Evolutionary conservation across 257 asterid genomes (phyloP).

Genomic region (Oldenlandia corymbosa): DNA sequence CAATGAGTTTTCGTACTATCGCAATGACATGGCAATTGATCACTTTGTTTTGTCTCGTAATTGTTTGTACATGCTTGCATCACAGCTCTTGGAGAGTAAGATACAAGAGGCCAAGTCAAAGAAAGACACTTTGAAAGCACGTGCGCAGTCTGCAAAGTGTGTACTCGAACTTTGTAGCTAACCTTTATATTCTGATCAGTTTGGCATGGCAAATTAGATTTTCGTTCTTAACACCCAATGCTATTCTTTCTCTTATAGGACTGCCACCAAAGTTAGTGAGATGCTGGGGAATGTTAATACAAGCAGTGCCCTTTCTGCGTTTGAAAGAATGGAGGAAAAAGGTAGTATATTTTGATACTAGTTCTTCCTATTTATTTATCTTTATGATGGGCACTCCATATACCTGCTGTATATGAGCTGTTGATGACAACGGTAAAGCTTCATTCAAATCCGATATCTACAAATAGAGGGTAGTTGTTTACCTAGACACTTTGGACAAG

Average conservation of each 20-base stretch:
- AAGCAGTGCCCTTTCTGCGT: conserved; percentile 94
- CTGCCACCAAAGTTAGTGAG: conserved; percentile 90
- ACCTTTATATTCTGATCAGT: neutral
- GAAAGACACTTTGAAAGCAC: conserved; percentile 93
- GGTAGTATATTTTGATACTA: conserved; percentile 34
- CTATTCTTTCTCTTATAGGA: conserved; percentile 37
- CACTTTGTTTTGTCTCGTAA: neutral
- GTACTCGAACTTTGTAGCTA: conserved; percentile 25
- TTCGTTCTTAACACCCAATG: neutral
- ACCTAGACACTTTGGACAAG: neutral
- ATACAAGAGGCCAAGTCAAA: conserved; percentile 96
- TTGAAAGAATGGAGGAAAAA: conserved; percentile 98
- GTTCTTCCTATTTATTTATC: conserved; percentile 3
- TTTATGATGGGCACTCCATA: neutral
- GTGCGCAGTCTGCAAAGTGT: conserved; percentile 98
- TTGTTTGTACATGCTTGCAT: conserved; percentile 14
- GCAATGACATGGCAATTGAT: neutral
- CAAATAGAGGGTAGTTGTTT: no score
- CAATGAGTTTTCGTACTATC: neutral
- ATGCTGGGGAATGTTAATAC: conserved; percentile 96
- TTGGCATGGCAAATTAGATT: neutral
- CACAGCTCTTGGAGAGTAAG: conserved; percentile 90
- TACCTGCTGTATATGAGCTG: no score
- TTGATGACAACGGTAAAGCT: no score
- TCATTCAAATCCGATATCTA: no score